Percentiles rank a stretch among this genome's conserved stretches.
These are phyloP conservation scores for Blastomyces percursus DNA, from an alignment of 2,329 filamentous ascomycete genomes.

Conservation along the genomic window DNA sequence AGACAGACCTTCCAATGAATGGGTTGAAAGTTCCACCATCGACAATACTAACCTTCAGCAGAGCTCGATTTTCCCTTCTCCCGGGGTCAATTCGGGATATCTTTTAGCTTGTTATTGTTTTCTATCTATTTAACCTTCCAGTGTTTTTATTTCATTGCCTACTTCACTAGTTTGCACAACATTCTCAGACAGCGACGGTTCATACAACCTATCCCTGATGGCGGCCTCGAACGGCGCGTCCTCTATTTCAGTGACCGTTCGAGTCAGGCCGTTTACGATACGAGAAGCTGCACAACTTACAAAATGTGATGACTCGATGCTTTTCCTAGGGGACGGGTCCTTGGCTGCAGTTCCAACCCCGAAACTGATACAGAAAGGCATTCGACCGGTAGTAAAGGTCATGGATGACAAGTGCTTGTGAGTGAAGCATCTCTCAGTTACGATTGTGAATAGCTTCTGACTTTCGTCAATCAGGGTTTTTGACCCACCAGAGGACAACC, in stretches of 20 bases:
- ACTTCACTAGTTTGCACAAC: slow-evolving; percentile 4
- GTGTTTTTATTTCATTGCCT: not conserved
- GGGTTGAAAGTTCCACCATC: not conserved
- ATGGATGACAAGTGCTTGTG: slow-evolving; percentile 94
- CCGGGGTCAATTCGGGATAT: not conserved
- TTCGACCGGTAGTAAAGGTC: slow-evolving; percentile 88
- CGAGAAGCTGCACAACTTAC: slow-evolving; percentile 85
- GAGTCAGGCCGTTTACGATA: slow-evolving; percentile 62
- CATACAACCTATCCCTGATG: slow-evolving; percentile 22
- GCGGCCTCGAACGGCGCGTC: slow-evolving; percentile 36
- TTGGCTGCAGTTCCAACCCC: slow-evolving; percentile 77
- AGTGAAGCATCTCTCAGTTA: slow-evolving; percentile 27
- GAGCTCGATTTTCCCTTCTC: slow-evolving; percentile 2
- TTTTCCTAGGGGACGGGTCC: slow-evolving; percentile 95
- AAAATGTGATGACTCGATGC: slow-evolving; percentile 64
- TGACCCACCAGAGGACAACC: slow-evolving; percentile 90
- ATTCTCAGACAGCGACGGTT: slow-evolving; percentile 1
- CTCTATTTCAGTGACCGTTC: slow-evolving; percentile 44
- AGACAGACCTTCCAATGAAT: not conserved
- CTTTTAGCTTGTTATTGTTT: not conserved
- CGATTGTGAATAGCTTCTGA: slow-evolving; percentile 2
- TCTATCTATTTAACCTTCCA: not conserved
- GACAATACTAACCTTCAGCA: not conserved
- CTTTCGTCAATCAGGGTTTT: slow-evolving; percentile 57
- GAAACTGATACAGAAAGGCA: slow-evolving; percentile 73